phyloP scores from a whole-genome alignment of 495 filamentous ascomycete genomes.

The Annulohypoxylon stygium region DNA sequence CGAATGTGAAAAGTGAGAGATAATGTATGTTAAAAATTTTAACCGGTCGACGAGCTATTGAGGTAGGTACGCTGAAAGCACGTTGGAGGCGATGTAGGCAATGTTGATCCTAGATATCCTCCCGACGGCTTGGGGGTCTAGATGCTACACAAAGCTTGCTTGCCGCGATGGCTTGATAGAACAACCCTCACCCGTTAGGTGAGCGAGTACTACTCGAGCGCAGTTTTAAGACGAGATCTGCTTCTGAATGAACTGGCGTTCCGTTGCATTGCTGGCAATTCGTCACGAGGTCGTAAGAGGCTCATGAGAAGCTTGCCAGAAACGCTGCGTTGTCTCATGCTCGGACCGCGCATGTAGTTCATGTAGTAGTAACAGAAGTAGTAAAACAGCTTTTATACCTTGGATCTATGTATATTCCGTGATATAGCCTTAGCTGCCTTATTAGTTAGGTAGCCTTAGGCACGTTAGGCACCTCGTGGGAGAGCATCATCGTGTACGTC shows the following conservation, averaged over 20 bases:
- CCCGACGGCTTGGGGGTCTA: conserved; percentile 40
- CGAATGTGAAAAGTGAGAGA: conserved; percentile 1
- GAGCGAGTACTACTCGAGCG: conserved; percentile 34
- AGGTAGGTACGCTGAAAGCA: not conserved
- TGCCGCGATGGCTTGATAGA: conserved; percentile 46
- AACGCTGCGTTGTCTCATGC: conserved; percentile 44
- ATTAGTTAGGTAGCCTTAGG: not conserved
- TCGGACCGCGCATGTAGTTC: conserved; percentile 36
- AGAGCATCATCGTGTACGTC: conserved; percentile 24
- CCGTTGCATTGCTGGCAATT: conserved; percentile 43
- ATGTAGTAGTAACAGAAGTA: not conserved
- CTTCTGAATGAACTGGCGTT: conserved; percentile 21
- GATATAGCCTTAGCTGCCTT: not conserved
- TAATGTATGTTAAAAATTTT: not conserved
- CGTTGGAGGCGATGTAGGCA: conserved; percentile 17
- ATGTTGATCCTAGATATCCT: conserved; percentile 35
- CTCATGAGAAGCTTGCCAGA: conserved; percentile 23
- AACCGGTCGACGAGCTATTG: conserved; percentile 25
- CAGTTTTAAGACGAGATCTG: conserved; percentile 25
- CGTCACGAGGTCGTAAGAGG: conserved; percentile 29
- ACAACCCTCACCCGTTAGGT: conserved; percentile 39
- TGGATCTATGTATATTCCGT: conserved; percentile 11
- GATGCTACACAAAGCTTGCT: conserved; percentile 48
- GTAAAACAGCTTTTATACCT: conserved; percentile 26
- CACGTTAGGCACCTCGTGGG: conserved; percentile 1